Base-by-base conservation (phyloP, 169 alveolate genomes). In the Nephromyces sp. region DNA sequence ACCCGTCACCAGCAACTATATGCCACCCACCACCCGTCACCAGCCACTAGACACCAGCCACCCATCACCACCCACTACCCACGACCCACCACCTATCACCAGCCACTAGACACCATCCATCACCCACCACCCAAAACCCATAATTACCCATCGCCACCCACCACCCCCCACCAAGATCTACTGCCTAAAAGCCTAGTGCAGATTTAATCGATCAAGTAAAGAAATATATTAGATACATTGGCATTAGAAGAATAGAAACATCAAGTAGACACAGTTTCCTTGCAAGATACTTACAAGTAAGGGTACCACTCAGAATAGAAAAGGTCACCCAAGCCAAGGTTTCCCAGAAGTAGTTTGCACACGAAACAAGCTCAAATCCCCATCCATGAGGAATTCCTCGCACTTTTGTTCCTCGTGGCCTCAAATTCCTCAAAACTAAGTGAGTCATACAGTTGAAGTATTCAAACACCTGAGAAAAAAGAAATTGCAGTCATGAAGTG, bases 331-430 rank as follows among this genome's bases (percentile, higher is more conserved):
- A 97, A 61, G 95, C 85, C 57, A 92, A 65, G 30, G 93, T 84
- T 85, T 97, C 99, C 98, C 98, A 97, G 79, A 92, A 92, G 80
- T 97, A 97, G 83, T 97, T 95, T 52, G 99, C 99, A 75, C 98
- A 94, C 33, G 98, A 89, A 53, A 93, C 97, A 43, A 85, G 78
- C 68, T 92, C 95, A 80, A 95, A 97, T 32, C 99, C 99, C 80
- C 93, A 95, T 31, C 97, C 97, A 67, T 81, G 83, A n/a, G 85
- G 85, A 61, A 79, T 61, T 51, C 97, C 97, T 72, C 98, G 85
- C 70, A 84, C 92, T 65, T 89, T 92, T 1, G 98, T 93, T 25
- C 96, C 97, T 61, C 84, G 68, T 4, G 95, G 91, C 71, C 99
- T 86, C 64, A 95, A 83, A 72, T 92, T 85, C 70, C 97, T 92